These are phyloP conservation scores for Pyrenula aspistea DNA, from an alignment of 495 filamentous ascomycete species.

Conservation along the genomic window DNA sequence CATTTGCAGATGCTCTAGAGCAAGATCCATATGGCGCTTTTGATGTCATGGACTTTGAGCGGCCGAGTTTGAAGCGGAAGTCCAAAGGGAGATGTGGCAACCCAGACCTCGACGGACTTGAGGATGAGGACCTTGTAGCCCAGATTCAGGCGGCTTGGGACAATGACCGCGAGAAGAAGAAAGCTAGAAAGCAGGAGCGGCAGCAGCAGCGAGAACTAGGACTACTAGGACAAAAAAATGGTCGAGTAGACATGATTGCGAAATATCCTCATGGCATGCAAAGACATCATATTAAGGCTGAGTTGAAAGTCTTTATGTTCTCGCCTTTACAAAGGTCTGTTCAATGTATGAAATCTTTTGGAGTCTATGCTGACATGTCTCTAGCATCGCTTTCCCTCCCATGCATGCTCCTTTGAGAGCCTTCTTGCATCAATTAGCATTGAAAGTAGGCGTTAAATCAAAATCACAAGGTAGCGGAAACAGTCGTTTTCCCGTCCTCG, in stretches of 20 bases:
- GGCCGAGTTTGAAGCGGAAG: constrained; percentile 43
- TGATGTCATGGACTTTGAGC: constrained; percentile 72
- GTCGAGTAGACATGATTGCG: constrained; percentile 50
- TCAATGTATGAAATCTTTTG: background rate
- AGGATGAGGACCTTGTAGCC: constrained; percentile 64
- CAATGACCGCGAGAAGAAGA: constrained; percentile 75
- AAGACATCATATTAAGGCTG: constrained; percentile 54
- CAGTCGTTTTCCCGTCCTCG: constrained; percentile 64
- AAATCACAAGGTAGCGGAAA: constrained; percentile 66
- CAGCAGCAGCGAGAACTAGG: constrained; percentile 69
- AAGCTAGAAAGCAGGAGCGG: constrained; percentile 62
- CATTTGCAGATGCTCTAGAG: constrained; percentile 54
- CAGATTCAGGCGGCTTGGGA: constrained; percentile 52
- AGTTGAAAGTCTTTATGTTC: constrained; percentile 60
- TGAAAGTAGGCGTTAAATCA: constrained; percentile 62
- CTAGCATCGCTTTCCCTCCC: constrained; percentile 60
- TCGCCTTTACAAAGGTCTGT: constrained; percentile 51
- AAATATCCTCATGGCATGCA: constrained; percentile 68
- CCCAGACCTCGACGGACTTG: constrained; percentile 37
- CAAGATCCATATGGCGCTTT: constrained; percentile 56
- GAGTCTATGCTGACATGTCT: constrained; percentile 1
- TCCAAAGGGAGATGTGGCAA: constrained; percentile 36
- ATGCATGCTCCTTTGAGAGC: constrained; percentile 71
- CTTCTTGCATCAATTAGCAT: constrained; percentile 62
- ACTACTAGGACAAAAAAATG: constrained; percentile 53